phyloP scores from a whole-genome alignment of 768 basidiomycete species.

The Podaxis pistillaris region DNA sequence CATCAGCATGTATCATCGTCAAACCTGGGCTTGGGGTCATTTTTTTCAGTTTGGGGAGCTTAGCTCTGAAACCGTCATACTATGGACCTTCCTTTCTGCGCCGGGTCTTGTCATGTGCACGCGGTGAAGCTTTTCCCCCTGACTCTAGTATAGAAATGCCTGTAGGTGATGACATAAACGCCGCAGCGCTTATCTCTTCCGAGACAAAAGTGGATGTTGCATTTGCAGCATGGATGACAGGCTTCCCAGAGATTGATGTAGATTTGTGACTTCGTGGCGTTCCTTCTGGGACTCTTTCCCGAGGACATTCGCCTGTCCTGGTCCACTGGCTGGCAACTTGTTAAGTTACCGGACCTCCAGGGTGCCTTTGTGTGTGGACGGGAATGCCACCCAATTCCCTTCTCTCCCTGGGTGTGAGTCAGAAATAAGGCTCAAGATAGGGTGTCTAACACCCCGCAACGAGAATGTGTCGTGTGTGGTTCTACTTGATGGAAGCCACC shows the following conservation, averaged over 20 bases:
- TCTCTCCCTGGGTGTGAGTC: neutral
- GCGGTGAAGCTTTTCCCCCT: neutral
- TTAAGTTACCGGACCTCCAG: slow-evolving; percentile 1
- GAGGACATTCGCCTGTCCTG: neutral
- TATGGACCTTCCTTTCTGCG: neutral
- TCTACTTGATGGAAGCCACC: neutral
- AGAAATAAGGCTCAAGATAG: neutral
- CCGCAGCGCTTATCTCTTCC: neutral
- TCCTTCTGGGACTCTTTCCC: neutral
- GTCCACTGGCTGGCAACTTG: neutral
- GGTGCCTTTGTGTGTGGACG: neutral
- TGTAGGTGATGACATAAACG: neutral
- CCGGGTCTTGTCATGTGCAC: neutral
- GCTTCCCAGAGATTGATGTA: neutral
- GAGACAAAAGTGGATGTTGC: neutral
- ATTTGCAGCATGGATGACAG: neutral
- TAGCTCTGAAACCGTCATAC: neutral
- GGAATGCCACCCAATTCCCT: neutral
- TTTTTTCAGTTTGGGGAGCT: neutral
- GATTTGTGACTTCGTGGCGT: neutral
- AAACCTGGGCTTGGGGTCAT: neutral
- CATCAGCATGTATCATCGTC: neutral
- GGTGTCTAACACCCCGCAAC: neutral
- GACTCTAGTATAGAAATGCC: neutral
- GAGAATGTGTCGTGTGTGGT: neutral